Evolutionary conservation across 2,329 filamentous ascomycete species (phyloP), one percentile per base, ranked within the genome.

Genomic region (Pseudogymnoascus sp.): DNA sequence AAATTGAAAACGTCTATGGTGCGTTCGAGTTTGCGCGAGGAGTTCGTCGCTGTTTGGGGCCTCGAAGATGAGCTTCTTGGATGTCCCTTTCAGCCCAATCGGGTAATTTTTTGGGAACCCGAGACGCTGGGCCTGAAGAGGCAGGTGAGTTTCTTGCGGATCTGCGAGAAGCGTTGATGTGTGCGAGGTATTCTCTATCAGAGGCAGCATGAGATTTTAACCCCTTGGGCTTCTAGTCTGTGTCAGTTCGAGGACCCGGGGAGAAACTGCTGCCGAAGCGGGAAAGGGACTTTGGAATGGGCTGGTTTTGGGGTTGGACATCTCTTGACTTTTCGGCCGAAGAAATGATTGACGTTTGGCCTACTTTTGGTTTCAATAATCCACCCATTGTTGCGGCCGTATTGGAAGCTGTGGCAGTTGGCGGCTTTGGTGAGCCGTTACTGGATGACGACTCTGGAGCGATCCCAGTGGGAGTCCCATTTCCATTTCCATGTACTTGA

Each of bases 1-100:
- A 52, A 33, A 55, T 21, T 3, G 1, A 35, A 33, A 33, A 33
- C n/a, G 14, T 35, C 49, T 55, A 55, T 11, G 49, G 49, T 21
- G 49, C 28, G 33, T 33, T 18, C 5, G 28, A 55, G 9, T 55
- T 55, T 33, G 49, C 49, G 49, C 28, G 49, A 55, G 28, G 49
- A 55, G 28, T 55, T 55, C 49, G 49, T 31, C 49, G 49, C n/a
- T 18, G n/a, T 55, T 35, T 55, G 49, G 49, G 49, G 12, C 49
- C 49, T 6, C 49, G 28, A 55, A 33, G 28, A 18, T 55, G 49
- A 33, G 49, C 49, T 35, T 55, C 49, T 55, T 55, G 49, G 28
- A 55, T 55, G 16, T 55, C 28, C 12, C 28, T 55, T 55, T 55
- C 49, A 18, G 49, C 49, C 49, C 49, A 55, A 7, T 31, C 28